phyloP scores from a whole-genome alignment of 1,139 yeast genomes.

The Citeromyces hawaiiensis region DNA sequence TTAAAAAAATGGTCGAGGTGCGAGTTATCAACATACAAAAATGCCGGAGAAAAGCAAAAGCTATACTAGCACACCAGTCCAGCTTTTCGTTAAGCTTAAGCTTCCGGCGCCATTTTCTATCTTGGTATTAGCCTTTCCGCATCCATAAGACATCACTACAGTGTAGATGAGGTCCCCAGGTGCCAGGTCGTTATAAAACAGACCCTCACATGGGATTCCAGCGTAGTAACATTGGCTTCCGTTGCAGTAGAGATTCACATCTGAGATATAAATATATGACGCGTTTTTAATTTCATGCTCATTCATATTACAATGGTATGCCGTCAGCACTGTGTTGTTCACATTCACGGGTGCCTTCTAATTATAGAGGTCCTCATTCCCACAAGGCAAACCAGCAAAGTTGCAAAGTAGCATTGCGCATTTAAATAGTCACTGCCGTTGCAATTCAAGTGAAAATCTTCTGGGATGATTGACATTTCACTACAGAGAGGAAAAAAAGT shows the following conservation, averaged over 20 bases:
- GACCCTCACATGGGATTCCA: slow-evolving; percentile 3
- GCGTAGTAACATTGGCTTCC: slow-evolving; percentile 1
- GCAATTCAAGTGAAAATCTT: not conserved
- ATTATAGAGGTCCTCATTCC: not conserved
- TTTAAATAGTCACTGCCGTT: not conserved
- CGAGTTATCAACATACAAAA: too few species aligned
- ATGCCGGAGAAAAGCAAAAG: not conserved
- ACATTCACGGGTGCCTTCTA: not conserved
- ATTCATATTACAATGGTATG: not conserved
- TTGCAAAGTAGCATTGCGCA: not conserved
- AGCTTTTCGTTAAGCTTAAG: not conserved
- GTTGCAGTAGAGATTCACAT: slow-evolving; percentile 1
- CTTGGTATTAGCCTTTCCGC: not conserved
- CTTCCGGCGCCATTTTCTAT: too few species aligned
- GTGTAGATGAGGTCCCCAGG: slow-evolving; percentile 2
- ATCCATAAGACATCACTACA: slow-evolving; percentile 1
- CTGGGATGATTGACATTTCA: not conserved
- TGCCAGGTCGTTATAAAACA: not conserved
- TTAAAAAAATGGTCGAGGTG: too few species aligned
- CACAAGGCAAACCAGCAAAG: not conserved
- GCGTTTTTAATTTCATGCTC: not conserved
- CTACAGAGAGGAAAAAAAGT: too few species aligned
- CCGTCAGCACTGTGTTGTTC: not conserved
- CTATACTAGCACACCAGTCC: not conserved
- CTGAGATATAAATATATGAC: not conserved